Percentiles rank a stretch among this genome's conserved stretches.
Evolutionary conservation across 2,329 filamentous ascomycete species (phyloP).

Genomic region (Diaporthe eres): DNA sequence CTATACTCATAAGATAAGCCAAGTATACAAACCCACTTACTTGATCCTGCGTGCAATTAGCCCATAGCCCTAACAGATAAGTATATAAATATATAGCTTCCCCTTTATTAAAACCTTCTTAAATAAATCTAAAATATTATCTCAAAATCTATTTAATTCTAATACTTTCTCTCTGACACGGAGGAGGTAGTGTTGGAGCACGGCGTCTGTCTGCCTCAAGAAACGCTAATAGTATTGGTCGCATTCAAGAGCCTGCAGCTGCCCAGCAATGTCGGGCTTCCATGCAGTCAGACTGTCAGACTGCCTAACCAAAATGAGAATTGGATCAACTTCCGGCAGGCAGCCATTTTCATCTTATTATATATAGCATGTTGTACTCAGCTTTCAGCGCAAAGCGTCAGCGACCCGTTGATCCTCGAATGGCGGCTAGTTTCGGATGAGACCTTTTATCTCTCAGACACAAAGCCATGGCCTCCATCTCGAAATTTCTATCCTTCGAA

Average conservation of each 20-base stretch:
- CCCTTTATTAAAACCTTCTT: background rate
- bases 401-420: background rate
- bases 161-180: background rate
- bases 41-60: background rate
- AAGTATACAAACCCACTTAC: no score
- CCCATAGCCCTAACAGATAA: background rate
- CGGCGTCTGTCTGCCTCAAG: conserved; percentile 3
- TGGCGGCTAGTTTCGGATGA: conserved; percentile 1
- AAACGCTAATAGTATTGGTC: background rate
- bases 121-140: background rate
- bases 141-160: background rate
- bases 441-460: background rate
- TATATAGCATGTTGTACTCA: conserved; percentile 6
- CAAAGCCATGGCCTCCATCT: conserved; percentile 7
- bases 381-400: conserved; percentile 1
- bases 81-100: background rate
- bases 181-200: background rate
- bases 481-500: background rate
- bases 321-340: background rate
- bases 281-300: conserved; percentile 18
- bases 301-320: conserved; percentile 10
- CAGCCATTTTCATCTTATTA: background rate
- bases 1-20: no score
- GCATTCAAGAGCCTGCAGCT: background rate
- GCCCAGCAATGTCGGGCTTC: conserved; percentile 6